Evolutionary conservation across 2,329 filamentous ascomycete genomes (phyloP).

Genomic region (Alternaria sp.): DNA sequence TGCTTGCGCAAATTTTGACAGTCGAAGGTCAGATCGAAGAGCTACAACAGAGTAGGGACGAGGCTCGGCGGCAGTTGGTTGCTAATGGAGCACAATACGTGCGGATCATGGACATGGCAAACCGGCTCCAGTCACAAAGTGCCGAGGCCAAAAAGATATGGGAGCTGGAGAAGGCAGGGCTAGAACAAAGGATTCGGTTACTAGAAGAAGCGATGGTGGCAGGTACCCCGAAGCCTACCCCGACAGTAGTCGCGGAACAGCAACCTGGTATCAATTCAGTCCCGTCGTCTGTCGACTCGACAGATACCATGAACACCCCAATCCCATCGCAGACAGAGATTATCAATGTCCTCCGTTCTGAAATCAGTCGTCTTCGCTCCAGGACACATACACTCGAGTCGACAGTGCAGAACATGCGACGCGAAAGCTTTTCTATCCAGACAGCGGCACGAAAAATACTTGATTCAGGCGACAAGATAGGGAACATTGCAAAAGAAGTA

Average conservation of each 20-base stretch:
- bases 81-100: conserved; percentile 60
- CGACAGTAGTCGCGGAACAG: conserved; percentile 4
- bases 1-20: conserved; percentile 57
- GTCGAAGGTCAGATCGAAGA: conserved; percentile 62
- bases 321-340: conserved; percentile 33
- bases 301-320: conserved; percentile 2
- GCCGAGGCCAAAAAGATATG: conserved; percentile 56
- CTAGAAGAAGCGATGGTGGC: conserved; percentile 49
- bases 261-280: background rate
- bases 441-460: conserved; percentile 36
- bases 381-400: conserved; percentile 40
- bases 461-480: conserved; percentile 39
- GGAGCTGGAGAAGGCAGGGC: conserved; percentile 49
- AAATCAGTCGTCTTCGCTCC: conserved; percentile 41
- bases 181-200: conserved; percentile 49
- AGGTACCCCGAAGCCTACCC: conserved; percentile 16
- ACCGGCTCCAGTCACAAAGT: conserved; percentile 55
- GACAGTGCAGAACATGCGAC: conserved; percentile 37
- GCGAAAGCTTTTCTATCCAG: conserved; percentile 42
- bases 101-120: conserved; percentile 62
- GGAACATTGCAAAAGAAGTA: conserved; percentile 23
- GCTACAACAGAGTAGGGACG: conserved; percentile 58
- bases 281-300: background rate
- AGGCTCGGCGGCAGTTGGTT: conserved; percentile 53
- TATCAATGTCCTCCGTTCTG: conserved; percentile 43